phyloP scores from a whole-genome alignment of 805 yeast genomes.

The Starmerella asiatica region DNA sequence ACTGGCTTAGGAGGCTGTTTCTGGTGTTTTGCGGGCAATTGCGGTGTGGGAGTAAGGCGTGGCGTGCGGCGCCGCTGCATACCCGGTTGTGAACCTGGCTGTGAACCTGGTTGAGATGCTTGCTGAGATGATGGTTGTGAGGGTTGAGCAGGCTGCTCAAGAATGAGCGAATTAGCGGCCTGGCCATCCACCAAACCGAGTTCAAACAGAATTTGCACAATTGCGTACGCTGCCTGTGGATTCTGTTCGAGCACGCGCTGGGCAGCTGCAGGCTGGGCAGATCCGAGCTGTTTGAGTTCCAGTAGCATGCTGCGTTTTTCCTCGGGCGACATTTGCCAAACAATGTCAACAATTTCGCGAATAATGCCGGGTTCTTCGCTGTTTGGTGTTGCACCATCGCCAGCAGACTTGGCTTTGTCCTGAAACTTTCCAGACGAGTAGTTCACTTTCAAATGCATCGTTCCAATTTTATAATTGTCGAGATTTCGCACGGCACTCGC shows the following conservation, averaged over 20 bases:
- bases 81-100: not conserved
- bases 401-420: not conserved
- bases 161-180: constrained; percentile 16
- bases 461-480: constrained; percentile 64
- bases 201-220: constrained; percentile 55
- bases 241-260: constrained; percentile 46
- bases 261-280: constrained; percentile 44
- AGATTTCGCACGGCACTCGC: constrained; percentile 81
- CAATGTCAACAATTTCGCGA: constrained; percentile 17
- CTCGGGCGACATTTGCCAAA: constrained; percentile 21
- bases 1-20: not conserved
- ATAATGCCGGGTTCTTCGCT: constrained; percentile 14
- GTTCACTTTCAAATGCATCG: constrained; percentile 58
- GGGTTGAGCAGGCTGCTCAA: constrained; percentile 1
- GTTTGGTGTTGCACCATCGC: constrained; percentile 24
- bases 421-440: constrained; percentile 15
- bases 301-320: constrained; percentile 37
- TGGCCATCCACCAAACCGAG: constrained; percentile 27
- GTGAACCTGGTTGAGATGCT: not conserved
- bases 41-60: constrained; percentile 16
- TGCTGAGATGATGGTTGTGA: constrained; percentile 1
- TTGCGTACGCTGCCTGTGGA: constrained; percentile 74
- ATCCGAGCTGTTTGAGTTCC: constrained; percentile 49
- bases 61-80: not conserved
- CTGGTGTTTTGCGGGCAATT: not conserved